Evolutionary conservation across 495 filamentous ascomycete species (phyloP), one percentile per base, ranked within the genome.

Genomic region (Hyaloscypha hepaticicola): DNA sequence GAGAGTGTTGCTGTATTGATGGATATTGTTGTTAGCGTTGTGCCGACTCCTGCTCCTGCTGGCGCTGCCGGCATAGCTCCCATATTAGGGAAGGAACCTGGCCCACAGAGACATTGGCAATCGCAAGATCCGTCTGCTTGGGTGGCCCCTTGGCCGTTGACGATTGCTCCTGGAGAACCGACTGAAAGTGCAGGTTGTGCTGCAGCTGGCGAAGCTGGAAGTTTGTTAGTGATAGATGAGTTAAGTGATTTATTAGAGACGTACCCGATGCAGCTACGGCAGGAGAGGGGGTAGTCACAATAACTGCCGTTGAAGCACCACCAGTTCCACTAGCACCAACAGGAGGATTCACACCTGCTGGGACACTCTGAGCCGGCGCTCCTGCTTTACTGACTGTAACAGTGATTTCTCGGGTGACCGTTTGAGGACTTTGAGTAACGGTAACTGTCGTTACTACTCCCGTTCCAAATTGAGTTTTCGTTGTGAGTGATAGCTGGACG

Each of bases 81-180:
- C 16, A 24, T 34, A 4, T 48, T 29, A n/a, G 85, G 83, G 77
- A 87, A 88, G 25, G 73, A 75, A 41, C 76, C 81, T 51, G 75
- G 72, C 45, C 79, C 79, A 75, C 87, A 89, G 48, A 81, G 73
- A 67, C 86, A 87, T 14, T 81, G 77, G 71, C 87, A 89, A 27
- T 79, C 69, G 75, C 87, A 88, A 50, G 76, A 52, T 55, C 68
- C 66, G 41, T 71, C 61, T 53, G 73, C 66, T 31, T 71, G 68
- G 31, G 75, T 70, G 60, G 73, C 73, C 63, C 67, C 72, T 34
- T 71, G 59, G 25, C 72, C 71, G 22, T 56, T 66, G 25, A 73
- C 70, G 24, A 68, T 64, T 29, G 69, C 70, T 28, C 71, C 73
- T 49, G 66, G 41, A 24, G 61, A 25, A 5, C 64, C 66, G n/a